A percentile compares a stretch with the other conserved stretches of the same genome.
Conservation (phyloP, 768 basidiomycete genomes). For the Auriscalpium microsporum region DNA sequence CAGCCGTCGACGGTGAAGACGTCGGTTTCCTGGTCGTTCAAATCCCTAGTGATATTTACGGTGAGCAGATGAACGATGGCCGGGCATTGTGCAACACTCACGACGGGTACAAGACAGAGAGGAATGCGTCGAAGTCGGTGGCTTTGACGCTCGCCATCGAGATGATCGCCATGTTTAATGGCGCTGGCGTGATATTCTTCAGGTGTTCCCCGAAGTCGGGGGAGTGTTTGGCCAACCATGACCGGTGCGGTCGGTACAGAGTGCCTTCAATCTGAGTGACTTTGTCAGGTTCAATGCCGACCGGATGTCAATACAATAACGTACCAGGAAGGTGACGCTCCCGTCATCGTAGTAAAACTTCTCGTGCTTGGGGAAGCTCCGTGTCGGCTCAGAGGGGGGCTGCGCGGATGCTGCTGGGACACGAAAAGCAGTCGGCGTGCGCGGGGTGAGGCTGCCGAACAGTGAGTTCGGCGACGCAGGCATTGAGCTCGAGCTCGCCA, state of each 20-base stretch:
- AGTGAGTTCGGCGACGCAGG: too few relatives aligned
- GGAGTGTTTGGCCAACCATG: conserved; percentile 6
- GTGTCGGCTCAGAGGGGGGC: not conserved
- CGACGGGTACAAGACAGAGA: not conserved
- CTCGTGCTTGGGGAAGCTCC: not conserved
- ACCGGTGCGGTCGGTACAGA: conserved; percentile 5
- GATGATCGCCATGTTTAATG: not conserved
- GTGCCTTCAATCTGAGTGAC: conserved; percentile 2
- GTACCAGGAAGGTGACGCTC: not conserved
- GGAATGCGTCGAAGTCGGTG: not conserved
- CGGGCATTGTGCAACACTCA: not conserved
- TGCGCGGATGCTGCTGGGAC: too few relatives aligned
- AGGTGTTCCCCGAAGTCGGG: conserved; percentile 1
- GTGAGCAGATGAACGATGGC: not conserved
- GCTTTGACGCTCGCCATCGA: not conserved
- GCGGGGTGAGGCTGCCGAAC: too few relatives aligned
- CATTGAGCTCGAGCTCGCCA: too few relatives aligned
- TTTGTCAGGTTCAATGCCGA: not conserved
- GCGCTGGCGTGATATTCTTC: not conserved
- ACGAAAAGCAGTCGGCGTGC: too few relatives aligned
- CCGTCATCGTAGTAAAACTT: not conserved
- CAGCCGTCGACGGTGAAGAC: conserved; percentile 12
- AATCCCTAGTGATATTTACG: not conserved
- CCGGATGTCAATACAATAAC: not conserved
- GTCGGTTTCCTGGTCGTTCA: not conserved